Percentiles rank a stretch among this genome's conserved stretches.
These are phyloP conservation scores for Colletotrichum chrysophilum DNA, from an alignment of 2,329 filamentous ascomycete species.

Conservation along the genomic window DNA sequence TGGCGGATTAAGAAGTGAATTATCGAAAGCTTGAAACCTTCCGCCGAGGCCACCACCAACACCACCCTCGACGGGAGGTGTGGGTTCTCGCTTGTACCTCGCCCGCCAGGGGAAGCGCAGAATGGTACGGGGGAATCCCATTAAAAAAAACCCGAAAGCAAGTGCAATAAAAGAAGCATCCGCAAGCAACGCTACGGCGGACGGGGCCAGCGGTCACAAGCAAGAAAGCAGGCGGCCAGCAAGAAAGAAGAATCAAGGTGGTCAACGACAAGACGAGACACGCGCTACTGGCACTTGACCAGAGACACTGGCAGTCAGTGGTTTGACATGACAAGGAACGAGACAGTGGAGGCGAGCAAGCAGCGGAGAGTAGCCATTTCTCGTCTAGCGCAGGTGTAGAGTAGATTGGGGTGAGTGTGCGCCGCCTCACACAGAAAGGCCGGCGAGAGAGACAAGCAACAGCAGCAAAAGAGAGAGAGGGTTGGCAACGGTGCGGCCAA, in stretches of 20 bases:
- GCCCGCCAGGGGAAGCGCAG: background rate
- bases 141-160: background rate
- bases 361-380: background rate
- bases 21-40: slow-evolving; percentile 17
- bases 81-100: background rate
- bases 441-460: background rate
- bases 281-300: slow-evolving; percentile 8
- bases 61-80: background rate
- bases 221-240: background rate
- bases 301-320: background rate
- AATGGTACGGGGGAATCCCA: background rate
- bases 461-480: background rate
- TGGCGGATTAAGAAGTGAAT: background rate
- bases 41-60: background rate
- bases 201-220: background rate
- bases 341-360: background rate
- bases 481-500: slow-evolving; percentile 11
- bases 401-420: background rate
- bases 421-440: background rate
- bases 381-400: background rate
- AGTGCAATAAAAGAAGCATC: background rate
- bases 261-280: background rate
- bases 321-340: background rate
- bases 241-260: background rate
- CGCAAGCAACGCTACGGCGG: background rate